phyloP scores from a whole-genome alignment of 2,329 filamentous ascomycete genomes.

The Fusarium globosum region DNA sequence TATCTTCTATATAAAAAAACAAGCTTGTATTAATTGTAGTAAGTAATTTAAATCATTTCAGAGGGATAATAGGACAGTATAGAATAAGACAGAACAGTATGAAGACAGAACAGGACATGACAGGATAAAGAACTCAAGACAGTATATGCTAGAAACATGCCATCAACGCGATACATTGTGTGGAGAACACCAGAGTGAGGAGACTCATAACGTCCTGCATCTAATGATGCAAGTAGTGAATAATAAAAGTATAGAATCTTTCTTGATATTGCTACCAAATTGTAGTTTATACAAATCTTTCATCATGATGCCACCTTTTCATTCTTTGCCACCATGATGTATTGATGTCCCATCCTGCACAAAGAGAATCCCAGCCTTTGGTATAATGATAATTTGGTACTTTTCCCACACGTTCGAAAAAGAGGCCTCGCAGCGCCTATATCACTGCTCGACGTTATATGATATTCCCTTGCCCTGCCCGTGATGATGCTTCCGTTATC shows the following conservation, averaged over 20 bases:
- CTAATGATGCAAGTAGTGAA: background rate
- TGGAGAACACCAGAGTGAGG: background rate
- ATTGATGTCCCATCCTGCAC: background rate
- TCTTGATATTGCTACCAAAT: background rate
- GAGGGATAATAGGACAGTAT: too few relatives aligned
- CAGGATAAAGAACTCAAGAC: too few relatives aligned
- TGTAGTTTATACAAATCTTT: background rate
- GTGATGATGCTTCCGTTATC: slow-evolving; percentile 23
- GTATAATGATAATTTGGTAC: slow-evolving; percentile 24
- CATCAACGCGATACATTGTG: too few relatives aligned
- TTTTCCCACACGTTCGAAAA: slow-evolving; percentile 13
- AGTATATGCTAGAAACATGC: too few relatives aligned
- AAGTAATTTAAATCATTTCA: too few relatives aligned
- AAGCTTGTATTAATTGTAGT: too few relatives aligned
- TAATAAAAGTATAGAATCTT: background rate
- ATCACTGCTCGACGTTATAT: slow-evolving; percentile 7
- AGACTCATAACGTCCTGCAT: background rate
- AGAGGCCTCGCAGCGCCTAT: slow-evolving; percentile 19
- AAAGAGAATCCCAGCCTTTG: slow-evolving; percentile 8
- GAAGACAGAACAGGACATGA: too few relatives aligned
- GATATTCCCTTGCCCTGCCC: slow-evolving; percentile 4
- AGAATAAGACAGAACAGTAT: too few relatives aligned
- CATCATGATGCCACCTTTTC: background rate
- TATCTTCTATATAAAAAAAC: too few relatives aligned
- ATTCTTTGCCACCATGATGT: slow-evolving; percentile 21